Conservation (phyloP, 2,329 filamentous ascomycete species). For the Penicillium vulpinum region DNA sequence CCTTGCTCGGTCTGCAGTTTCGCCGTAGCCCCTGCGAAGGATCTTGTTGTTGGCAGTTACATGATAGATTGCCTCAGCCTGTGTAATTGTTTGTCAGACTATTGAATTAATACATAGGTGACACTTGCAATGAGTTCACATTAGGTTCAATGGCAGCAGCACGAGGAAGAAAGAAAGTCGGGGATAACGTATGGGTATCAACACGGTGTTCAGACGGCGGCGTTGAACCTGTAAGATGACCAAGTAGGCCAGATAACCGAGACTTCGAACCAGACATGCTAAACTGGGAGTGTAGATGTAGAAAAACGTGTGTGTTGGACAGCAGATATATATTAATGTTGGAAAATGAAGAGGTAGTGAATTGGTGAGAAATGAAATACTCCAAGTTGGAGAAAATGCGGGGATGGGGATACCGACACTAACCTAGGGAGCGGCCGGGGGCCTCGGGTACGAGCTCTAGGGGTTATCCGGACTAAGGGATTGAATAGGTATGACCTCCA, state of each 20-base stretch:
- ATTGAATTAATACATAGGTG: background rate
- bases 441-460: slow-evolving; percentile 6
- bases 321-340: background rate
- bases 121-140: slow-evolving; percentile 38
- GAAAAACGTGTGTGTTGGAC: background rate
- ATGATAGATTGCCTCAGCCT: slow-evolving; percentile 81
- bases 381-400: slow-evolving; percentile 21
- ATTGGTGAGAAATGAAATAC: background rate
- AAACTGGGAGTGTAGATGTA: background rate
- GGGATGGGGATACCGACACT: slow-evolving; percentile 13
- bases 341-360: background rate
- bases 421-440: slow-evolving; percentile 14
- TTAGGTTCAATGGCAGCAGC: slow-evolving; percentile 86
- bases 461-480: background rate
- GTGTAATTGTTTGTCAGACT: slow-evolving; percentile 3
- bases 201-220: slow-evolving; percentile 34
- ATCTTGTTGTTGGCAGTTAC: slow-evolving; percentile 73
- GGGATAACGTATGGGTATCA: slow-evolving; percentile 66
- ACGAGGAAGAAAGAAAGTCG: slow-evolving; percentile 81
- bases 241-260: slow-evolving; percentile 32
- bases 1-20: slow-evolving; percentile 80
- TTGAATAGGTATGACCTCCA: background rate
- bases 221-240: slow-evolving; percentile 26
- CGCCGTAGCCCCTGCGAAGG: slow-evolving; percentile 73
- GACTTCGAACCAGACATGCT: slow-evolving; percentile 28